Evolutionary conservation across 805 yeast species (phyloP), one percentile per base, ranked within the genome.

Genomic region (Saturnispora ahearnii): DNA sequence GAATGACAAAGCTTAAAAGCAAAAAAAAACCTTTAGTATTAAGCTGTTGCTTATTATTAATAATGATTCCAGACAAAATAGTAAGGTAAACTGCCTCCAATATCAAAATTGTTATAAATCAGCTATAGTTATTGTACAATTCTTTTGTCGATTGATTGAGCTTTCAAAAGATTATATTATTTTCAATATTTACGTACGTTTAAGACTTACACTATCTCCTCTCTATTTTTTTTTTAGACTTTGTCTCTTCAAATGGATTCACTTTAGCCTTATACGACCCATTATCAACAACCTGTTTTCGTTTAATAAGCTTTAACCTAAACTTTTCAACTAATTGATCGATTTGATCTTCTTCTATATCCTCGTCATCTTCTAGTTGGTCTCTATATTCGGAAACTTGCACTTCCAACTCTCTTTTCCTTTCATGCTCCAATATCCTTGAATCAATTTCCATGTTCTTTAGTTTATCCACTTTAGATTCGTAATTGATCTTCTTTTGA

Each of bases 331-430:
- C 68, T 45, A 54, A 53, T 18, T 48, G 15, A 1, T 70, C 73
- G 12, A 71, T 65, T 32, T 62, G 68, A 0, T 61, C 64, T 29
- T 64, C 81, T 1, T 62, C 67, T 28, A 67, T 46, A 13, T 49
- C 46, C 3, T 58, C 62, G 7, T 69, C 65, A 28, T 78, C 83
- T 53, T 79, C 85, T 18, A 81, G 57, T 36, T 62, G 45, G 45
- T 78, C 84, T 22, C 81, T 56, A 28, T 73, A 67, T 41, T 77
- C 78, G 70, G 73, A 69, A 33, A 81, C 74, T 53, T 65, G 61
- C 10, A 77, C 66, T 45, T 76, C 80, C 1, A 76, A 57, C 18
- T 55, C 54, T 44, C 81, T 57, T 45, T 63, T 66, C 13, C 40
- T 42, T 29, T 71, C 66, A 53, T 73, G 79, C 0, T 51, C 58